Evolutionary conservation across 1,284 basidiomycete genomes (phyloP), one percentile per base, ranked within the genome.

Genomic region (Irpex lacteus): DNA sequence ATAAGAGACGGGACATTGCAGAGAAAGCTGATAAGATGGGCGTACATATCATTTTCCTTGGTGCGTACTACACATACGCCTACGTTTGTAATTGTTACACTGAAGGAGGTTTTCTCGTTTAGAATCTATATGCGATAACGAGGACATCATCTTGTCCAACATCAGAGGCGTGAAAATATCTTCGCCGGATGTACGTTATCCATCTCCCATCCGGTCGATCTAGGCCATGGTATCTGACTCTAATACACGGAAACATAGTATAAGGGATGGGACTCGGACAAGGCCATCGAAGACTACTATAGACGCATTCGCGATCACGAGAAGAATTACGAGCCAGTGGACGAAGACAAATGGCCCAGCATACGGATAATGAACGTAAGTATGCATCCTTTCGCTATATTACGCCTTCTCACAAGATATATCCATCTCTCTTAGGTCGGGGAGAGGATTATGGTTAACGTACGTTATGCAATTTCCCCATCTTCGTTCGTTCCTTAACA

Each of bases 101-200:
- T 21, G 18, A 32, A 32, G 11, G 59, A 26, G 40, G n/a, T 34
- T 26, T 52, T 15, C 50, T 60, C 64, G 57, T 57, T 62, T 69
- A 96, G 95, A 97, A 74, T 91, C 91, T 2, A 70, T 92, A 8
- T 96, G 95, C 72, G 92, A 95, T 74, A 89, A 96, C 70, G 89
- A 94, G 67, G 93, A 96, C 63, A 92, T 99, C 63, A 95, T 99
- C 65, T 91, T 97, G 67, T 88, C 87, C 6, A 99, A 99, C 73
- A 98, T 99, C 60, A 86, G 96, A 58, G 95, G 89, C 68, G 97
- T 99, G 77, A 99, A 99, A 83, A 94, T 99, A 59, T 97, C 95
- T 19, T 98, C 96, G 21, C 97, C 96, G 2, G 96, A 98, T 76
- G 95, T 95, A 72, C 63, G 91, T 82, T 15, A 11, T 54, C 4